Base-by-base conservation (phyloP, 768 basidiomycete genomes). In the Serendipita sp. region DNA sequence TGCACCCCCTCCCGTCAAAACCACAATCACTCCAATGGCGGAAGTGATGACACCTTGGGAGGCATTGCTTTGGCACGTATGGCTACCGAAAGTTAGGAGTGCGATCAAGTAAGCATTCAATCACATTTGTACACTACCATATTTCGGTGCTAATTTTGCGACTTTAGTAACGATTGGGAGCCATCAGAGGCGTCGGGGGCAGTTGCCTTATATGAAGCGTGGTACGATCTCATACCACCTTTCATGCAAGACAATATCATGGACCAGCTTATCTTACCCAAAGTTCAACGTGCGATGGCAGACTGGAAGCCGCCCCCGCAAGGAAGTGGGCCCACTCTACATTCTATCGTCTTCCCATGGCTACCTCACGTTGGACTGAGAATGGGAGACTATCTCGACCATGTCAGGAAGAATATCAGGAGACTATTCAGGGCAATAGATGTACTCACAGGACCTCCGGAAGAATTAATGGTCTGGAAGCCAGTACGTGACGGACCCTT, bases 241-340 rank as follows among this genome's bases (percentile, higher is more conserved):
- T 99, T 97, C 75, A 85, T 99, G 66, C 83, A 84, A 63, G 94
- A 97, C 75, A 99, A 97, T 71, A 79, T 99, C 66, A 83, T 99
- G 67, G 94, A 97, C 72, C 96, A 99, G 73, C 84, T 99, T 28
- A 82, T 99, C 51, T 77, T 99, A 23, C 96, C 96, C 1, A 99
- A 98, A 74, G 82, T 99, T 2, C 82, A 86, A 58, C 85, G 85
- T 67, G 84, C 91, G 2, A 81, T 97, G 38, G 80, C 83, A 3
- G 85, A 89, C 62, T 99, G 96, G 96, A 85, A 78, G 70, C 76
- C 83, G 3, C 83, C 80, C 70, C 79, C 75, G 32, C 80, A 78
- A 65, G 76, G 76, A 2, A n/a, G 5, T 4, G 32, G 18, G n/a
- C 32, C 48, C 48, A 75, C 89, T 0, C 74, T 98, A 58, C 89